Evolutionary conservation across 2,329 filamentous ascomycete species (phyloP).

Genomic region (Septoria petroselini): DNA sequence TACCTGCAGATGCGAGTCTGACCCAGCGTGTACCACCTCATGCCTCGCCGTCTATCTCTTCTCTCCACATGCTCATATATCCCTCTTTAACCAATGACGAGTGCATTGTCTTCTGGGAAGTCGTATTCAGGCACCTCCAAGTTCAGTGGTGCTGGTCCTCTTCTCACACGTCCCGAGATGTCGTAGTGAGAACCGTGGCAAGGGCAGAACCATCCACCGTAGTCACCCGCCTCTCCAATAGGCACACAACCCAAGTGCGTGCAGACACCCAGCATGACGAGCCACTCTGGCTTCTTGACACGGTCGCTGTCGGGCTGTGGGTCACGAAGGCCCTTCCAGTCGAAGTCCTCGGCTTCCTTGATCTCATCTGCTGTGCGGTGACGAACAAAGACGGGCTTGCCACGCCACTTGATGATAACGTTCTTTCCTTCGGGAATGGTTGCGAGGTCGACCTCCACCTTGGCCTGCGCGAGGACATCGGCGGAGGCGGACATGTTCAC

Average conservation of each 20-base stretch:
- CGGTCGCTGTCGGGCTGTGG: conserved; percentile 87
- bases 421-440: conserved; percentile 99
- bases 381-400: conserved; percentile 99
- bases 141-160: conserved; percentile 95
- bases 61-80: background rate
- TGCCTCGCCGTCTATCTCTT: background rate
- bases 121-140: conserved; percentile 90
- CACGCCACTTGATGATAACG: conserved; percentile 99
- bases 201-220: conserved; percentile 98
- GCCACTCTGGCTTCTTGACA: conserved; percentile 97
- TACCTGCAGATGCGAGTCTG: conserved; percentile 11
- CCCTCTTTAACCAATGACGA: conserved; percentile 81
- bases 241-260: conserved; percentile 98
- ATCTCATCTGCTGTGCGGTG: conserved; percentile 94
- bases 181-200: conserved; percentile 99
- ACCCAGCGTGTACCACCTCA: conserved; percentile 14
- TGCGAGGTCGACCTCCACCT: conserved; percentile 94
- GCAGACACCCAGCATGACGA: conserved; percentile 99
- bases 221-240: conserved; percentile 98
- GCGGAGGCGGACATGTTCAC: conserved; percentile 99
- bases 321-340: conserved; percentile 80
- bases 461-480: conserved; percentile 97
- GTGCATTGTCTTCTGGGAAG: conserved; percentile 83
- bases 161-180: conserved; percentile 96
- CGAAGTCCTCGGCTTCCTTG: conserved; percentile 85